Evolutionary conservation across 495 filamentous ascomycete species (phyloP).

Genomic region (Bacidia gigantensis): DNA sequence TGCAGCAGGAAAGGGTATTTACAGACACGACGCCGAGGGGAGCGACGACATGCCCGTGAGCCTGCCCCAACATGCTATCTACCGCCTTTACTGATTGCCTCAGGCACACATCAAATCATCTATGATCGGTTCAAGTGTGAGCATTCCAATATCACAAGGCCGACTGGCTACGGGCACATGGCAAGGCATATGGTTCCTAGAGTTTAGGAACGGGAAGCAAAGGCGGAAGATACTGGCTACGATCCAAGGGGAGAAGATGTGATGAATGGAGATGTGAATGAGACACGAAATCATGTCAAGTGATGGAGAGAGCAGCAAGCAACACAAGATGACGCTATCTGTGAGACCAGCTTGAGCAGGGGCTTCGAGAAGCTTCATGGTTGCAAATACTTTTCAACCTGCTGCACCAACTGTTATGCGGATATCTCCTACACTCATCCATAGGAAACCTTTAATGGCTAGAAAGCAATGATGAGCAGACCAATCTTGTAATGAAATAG

Average conservation of each 20-base stretch:
- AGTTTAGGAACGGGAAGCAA: constrained; percentile 71
- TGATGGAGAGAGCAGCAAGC: too few species aligned
- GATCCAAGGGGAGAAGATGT: constrained; percentile 76
- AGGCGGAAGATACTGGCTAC: constrained; percentile 75
- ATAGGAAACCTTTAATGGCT: too few species aligned
- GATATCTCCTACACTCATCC: too few species aligned
- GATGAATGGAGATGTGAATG: neutral
- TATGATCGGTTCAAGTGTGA: constrained; percentile 75
- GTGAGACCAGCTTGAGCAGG: too few species aligned
- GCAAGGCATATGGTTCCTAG: constrained; percentile 86
- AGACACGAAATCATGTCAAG: too few species aligned
- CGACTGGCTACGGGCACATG: constrained; percentile 57
- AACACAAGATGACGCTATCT: too few species aligned
- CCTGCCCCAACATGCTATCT: neutral
- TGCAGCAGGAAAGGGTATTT: constrained; percentile 49
- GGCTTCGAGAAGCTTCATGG: too few species aligned
- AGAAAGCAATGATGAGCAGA: too few species aligned
- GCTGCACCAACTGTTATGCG: too few species aligned
- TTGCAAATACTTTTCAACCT: too few species aligned
- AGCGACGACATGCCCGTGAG: constrained; percentile 74
- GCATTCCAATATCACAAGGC: constrained; percentile 78
- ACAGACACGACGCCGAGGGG: constrained; percentile 83
- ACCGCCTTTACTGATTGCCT: neutral
- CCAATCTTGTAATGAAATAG: too few species aligned
- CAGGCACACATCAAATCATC: constrained; percentile 86